Evolutionary conservation across 1,284 basidiomycete genomes (phyloP).

Genomic region (Sanghuangporus weigelae): DNA sequence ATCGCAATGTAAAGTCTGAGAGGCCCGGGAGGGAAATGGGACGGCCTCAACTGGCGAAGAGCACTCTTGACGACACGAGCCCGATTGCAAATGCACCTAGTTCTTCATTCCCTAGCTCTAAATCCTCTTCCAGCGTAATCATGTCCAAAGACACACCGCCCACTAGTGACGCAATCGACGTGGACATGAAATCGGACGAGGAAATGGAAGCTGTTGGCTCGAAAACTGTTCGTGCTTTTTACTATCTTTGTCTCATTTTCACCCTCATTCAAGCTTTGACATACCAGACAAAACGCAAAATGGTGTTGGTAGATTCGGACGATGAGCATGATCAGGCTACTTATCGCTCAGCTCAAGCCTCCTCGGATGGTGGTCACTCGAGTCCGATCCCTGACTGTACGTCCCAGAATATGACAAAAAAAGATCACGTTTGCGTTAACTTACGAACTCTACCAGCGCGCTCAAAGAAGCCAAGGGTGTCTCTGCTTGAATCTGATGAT

Average conservation of each 20-base stretch:
- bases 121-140: slow-evolving; percentile 18
- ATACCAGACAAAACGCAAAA: slow-evolving; percentile 57
- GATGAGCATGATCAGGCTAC: slow-evolving; percentile 38
- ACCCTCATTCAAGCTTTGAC: not conserved
- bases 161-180: slow-evolving; percentile 68
- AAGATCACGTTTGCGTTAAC: not conserved
- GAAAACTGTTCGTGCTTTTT: slow-evolving; percentile 30
- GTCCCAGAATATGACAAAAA: not conserved
- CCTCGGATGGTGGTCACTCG: slow-evolving; percentile 26
- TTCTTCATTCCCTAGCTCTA: slow-evolving; percentile 19
- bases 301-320: slow-evolving; percentile 64
- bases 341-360: slow-evolving; percentile 20
- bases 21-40: slow-evolving; percentile 26
- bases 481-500: slow-evolving; percentile 37
- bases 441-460: slow-evolving; percentile 21
- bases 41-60: slow-evolving; percentile 23
- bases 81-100: slow-evolving; percentile 2
- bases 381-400: slow-evolving; percentile 23
- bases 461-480: slow-evolving; percentile 51
- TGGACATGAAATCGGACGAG: slow-evolving; percentile 59
- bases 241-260: not conserved
- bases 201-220: slow-evolving; percentile 24
- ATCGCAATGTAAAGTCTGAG: slow-evolving; percentile 19
- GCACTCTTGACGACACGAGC: slow-evolving; percentile 26
- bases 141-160: slow-evolving; percentile 54